A percentile compares a stretch with the other conserved stretches of the same genome.
phyloP scores from a whole-genome alignment of 1,284 basidiomycete species.

The Chiua sp. region DNA sequence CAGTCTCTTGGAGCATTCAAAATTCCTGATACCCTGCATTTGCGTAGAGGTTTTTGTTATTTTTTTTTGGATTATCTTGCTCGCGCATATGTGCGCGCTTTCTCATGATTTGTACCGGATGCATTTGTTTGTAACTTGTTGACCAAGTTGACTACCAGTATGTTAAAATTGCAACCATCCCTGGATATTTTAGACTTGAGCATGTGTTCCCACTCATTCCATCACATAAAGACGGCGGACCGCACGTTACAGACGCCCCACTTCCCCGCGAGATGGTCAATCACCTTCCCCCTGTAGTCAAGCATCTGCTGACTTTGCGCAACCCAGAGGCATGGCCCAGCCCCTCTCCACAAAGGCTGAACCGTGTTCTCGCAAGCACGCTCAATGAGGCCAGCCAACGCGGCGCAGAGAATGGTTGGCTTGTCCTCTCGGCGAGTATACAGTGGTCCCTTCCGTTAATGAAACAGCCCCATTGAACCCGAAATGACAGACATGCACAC shows the following conservation, averaged over 20 bases:
- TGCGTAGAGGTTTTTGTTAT: conserved; percentile 17
- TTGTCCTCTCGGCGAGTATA: conserved; percentile 74
- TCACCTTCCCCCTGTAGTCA: conserved; percentile 59
- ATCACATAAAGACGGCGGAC: conserved; percentile 15
- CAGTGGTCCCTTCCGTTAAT: conserved; percentile 14
- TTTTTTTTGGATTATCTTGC: neutral
- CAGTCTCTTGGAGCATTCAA: conserved; percentile 7
- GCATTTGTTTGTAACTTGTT: conserved; percentile 32
- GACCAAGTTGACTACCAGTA: conserved; percentile 23
- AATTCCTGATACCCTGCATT: conserved; percentile 29
- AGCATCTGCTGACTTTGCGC: conserved; percentile 74
- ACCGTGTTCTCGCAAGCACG: conserved; percentile 61
- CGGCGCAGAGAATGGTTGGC: conserved; percentile 80
- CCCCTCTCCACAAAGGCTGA: conserved; percentile 60
- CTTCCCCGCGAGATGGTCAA: conserved; percentile 41
- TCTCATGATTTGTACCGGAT: conserved; percentile 29
- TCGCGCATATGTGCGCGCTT: conserved; percentile 12
- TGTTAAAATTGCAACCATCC: neutral
- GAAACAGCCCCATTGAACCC: conserved; percentile 26
- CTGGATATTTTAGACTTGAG: neutral
- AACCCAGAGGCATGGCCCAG: conserved; percentile 66
- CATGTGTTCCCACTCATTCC: conserved; percentile 4
- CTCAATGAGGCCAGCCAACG: conserved; percentile 65
- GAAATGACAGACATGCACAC: conserved; percentile 72
- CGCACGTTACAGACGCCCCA: neutral